Conservation (phyloP, 1,284 basidiomycete genomes). For the Mycena citricolor region DNA sequence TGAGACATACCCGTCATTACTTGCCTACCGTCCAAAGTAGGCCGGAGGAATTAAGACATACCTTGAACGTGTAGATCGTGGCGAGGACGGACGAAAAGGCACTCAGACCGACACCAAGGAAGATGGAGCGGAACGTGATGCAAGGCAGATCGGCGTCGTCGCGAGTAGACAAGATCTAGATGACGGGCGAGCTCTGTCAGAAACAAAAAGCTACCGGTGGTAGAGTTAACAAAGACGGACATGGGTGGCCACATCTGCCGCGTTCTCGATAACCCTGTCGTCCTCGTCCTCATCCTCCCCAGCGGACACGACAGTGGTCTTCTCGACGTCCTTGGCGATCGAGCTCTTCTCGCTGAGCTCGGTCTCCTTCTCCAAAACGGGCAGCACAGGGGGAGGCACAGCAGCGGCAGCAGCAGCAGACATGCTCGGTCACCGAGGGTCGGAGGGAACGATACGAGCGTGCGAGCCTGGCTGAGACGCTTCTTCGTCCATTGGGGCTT, state of each 20-base stretch:
- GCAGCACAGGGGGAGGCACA: too few species aligned
- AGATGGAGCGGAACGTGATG: slow-evolving; percentile 46
- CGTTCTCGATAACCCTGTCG: slow-evolving; percentile 38
- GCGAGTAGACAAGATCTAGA: slow-evolving; percentile 43
- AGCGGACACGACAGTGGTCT: slow-evolving; percentile 1
- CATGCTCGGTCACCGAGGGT: too few species aligned
- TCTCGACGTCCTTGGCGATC: slow-evolving; percentile 12
- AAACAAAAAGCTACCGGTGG: neutral
- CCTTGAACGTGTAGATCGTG: slow-evolving; percentile 55
- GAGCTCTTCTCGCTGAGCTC: slow-evolving; percentile 11
- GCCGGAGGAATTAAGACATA: too few species aligned
- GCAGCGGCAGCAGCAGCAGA: too few species aligned
- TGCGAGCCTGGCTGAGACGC: too few species aligned
- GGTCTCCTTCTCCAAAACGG: too few species aligned
- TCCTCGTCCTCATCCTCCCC: slow-evolving; percentile 12
- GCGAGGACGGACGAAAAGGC: slow-evolving; percentile 45
- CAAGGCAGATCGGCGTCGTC: slow-evolving; percentile 48
- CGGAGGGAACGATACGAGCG: too few species aligned
- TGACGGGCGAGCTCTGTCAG: neutral
- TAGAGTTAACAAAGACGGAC: slow-evolving; percentile 26
- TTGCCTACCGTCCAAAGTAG: too few species aligned
- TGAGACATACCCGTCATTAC: too few species aligned
- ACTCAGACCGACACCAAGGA: slow-evolving; percentile 48
- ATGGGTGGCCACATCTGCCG: slow-evolving; percentile 47
- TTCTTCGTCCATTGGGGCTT: too few species aligned